phyloP scores from a whole-genome alignment of 2,329 filamentous ascomycete species.

The Madurella mycetomatis region DNA sequence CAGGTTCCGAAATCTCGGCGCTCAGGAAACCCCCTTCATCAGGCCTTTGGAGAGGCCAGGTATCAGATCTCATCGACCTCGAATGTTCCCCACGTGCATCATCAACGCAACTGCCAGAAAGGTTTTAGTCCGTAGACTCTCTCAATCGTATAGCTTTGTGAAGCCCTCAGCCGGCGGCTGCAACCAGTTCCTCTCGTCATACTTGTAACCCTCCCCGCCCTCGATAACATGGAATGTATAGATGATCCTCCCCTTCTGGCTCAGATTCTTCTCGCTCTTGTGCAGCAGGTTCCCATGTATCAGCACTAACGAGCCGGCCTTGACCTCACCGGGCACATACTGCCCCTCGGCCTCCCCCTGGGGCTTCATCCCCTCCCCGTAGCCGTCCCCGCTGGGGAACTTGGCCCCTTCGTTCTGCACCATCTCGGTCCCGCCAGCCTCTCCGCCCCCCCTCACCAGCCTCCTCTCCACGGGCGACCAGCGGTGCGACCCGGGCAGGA shows the following conservation, averaged over 20 bases:
- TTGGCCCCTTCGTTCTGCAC: slow-evolving; percentile 60
- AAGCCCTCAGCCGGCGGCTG: slow-evolving; percentile 80
- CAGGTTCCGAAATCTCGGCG: background rate
- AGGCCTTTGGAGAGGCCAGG: too few relatives aligned
- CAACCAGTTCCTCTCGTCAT: slow-evolving; percentile 89
- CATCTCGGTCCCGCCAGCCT: slow-evolving; percentile 60
- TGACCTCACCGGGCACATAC: slow-evolving; percentile 81
- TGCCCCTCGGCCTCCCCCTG: slow-evolving; percentile 44
- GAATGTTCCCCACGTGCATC: too few relatives aligned
- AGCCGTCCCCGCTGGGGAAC: slow-evolving; percentile 55
- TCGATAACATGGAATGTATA: slow-evolving; percentile 99
- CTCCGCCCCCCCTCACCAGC: slow-evolving; percentile 62
- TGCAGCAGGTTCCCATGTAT: slow-evolving; percentile 96
- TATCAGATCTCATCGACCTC: background rate
- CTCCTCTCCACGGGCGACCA: slow-evolving; percentile 66
- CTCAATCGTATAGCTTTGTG: slow-evolving; percentile 42
- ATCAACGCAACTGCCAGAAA: background rate
- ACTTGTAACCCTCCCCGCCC: slow-evolving; percentile 59
- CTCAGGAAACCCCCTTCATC: too few relatives aligned
- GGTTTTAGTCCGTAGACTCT: background rate
- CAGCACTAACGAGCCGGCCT: slow-evolving; percentile 82
- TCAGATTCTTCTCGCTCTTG: slow-evolving; percentile 91
- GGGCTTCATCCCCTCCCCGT: slow-evolving; percentile 40
- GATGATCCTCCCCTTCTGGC: slow-evolving; percentile 81
- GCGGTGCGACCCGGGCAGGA: slow-evolving; percentile 73